Percentiles rank a stretch among this genome's conserved stretches.
These are phyloP conservation scores for Flaveria sonorensis DNA, from an alignment of 129 eudicot genomes.

Conservation along the genomic window DNA sequence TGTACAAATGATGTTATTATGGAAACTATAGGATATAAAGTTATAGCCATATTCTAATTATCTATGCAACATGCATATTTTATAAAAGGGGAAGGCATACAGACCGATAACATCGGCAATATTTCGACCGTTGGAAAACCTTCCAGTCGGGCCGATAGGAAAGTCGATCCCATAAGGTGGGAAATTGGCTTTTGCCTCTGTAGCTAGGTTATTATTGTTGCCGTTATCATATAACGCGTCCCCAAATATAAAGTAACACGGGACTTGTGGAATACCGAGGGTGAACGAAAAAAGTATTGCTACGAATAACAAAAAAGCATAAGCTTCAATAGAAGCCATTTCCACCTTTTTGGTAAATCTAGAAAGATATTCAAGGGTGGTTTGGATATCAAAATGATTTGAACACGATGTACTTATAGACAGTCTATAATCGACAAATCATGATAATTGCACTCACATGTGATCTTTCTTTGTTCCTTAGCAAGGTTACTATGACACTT, in stretches of 20 bases:
- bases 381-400: constrained; percentile 18
- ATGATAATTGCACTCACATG: constrained; percentile 21
- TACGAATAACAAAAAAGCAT: constrained; percentile 9
- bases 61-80: not conserved
- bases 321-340: constrained; percentile 19
- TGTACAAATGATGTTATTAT: too few species aligned
- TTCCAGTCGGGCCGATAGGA: constrained; percentile 50
- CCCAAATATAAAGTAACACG: constrained; percentile 57
- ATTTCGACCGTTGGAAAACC: constrained; percentile 59
- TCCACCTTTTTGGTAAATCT: not conserved
- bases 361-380: constrained; percentile 11
- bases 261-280: constrained; percentile 33
- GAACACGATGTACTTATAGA: constrained; percentile 27
- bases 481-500: constrained; percentile 12
- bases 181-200: constrained; percentile 44
- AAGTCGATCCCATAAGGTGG: constrained; percentile 56
- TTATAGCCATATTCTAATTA: not conserved
- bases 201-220: constrained; percentile 46
- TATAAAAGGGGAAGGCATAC: not conserved
- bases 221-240: constrained; percentile 59
- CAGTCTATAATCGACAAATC: not conserved
- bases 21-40: not conserved
- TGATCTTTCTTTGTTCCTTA: constrained; percentile 37
- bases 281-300: not conserved
- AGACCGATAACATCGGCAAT: constrained; percentile 49